A percentile compares a stretch with the other conserved stretches of the same genome.
phyloP scores from a whole-genome alignment of 176 grass and related monocot genomes.

The Carex littledalei region DNA sequence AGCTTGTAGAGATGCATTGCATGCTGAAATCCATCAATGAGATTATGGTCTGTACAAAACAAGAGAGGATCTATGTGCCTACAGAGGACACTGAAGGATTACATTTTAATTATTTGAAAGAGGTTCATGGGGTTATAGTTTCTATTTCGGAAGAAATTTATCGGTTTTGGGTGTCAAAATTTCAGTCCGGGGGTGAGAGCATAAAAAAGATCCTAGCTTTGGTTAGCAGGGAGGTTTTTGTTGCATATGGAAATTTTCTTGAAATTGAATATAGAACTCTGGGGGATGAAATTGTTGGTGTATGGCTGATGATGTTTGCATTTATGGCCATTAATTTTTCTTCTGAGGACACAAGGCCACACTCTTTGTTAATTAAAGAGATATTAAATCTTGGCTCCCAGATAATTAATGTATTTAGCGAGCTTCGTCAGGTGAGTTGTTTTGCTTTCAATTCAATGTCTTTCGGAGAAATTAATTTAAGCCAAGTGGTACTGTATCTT shows the following conservation, averaged over 20 bases:
- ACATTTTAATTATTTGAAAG: constrained; percentile 82
- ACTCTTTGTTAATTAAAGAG: constrained; percentile 50
- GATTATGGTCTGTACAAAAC: constrained; percentile 42
- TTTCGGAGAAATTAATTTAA: not conserved
- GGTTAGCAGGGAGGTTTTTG: constrained; percentile 62
- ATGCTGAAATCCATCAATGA: constrained; percentile 92
- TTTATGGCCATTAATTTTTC: constrained; percentile 63
- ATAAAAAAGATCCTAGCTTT: constrained; percentile 72
- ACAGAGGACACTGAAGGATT: constrained; percentile 78
- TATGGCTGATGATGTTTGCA: constrained; percentile 87
- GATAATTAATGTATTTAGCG: constrained; percentile 70
- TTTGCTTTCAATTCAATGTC: not conserved
- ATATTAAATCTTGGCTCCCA: constrained; percentile 65
- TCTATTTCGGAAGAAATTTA: constrained; percentile 64
- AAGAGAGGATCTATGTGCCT: constrained; percentile 82
- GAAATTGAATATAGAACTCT: constrained; percentile 91
- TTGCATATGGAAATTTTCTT: constrained; percentile 56
- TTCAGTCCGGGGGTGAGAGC: constrained; percentile 42
- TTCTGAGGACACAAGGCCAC: constrained; percentile 51
- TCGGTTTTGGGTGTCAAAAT: constrained; percentile 62
- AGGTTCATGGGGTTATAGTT: constrained; percentile 52
- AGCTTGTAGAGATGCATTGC: constrained; percentile 75
- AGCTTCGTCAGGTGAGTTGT: constrained; percentile 89
- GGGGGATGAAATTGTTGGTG: constrained; percentile 48
- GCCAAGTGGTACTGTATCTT: not conserved